These are phyloP conservation scores for Pseudonitzschia multiseries DNA, from an alignment of 108 stramenopile genomes.

Conservation along the genomic window DNA sequence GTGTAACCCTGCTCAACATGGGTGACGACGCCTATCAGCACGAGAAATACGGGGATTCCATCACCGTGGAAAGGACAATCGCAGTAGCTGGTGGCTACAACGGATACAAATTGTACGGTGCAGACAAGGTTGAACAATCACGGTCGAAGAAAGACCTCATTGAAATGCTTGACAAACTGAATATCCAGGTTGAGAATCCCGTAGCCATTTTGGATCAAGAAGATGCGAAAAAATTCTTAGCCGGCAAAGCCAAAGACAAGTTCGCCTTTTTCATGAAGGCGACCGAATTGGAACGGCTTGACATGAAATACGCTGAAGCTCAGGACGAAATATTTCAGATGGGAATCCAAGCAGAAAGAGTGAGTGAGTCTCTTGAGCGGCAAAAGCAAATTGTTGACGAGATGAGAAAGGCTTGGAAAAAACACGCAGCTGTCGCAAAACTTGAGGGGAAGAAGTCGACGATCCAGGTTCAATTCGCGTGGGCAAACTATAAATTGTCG, in stretches of 20 bases:
- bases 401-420: slow-evolving; percentile 65
- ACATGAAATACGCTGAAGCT: slow-evolving; percentile 52
- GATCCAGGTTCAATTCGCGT: slow-evolving; percentile 40
- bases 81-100: slow-evolving; percentile 71
- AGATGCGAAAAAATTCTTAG: slow-evolving; percentile 96
- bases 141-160: slow-evolving; percentile 81
- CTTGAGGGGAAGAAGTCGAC: slow-evolving; percentile 54
- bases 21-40: slow-evolving; percentile 85
- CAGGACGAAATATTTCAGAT: slow-evolving; percentile 58
- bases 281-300: slow-evolving; percentile 87
- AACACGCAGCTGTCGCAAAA: slow-evolving; percentile 72
- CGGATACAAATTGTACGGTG: slow-evolving; percentile 76
- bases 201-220: slow-evolving; percentile 97
- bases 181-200: slow-evolving; percentile 96
- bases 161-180: slow-evolving; percentile 85
- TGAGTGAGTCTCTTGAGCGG: slow-evolving; percentile 35
- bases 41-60: slow-evolving; percentile 86
- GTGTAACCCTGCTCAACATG: slow-evolving; percentile 87
- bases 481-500: slow-evolving; percentile 51
- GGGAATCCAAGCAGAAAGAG: slow-evolving; percentile 32
- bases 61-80: slow-evolving; percentile 88
- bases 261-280: slow-evolving; percentile 96
- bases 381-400: slow-evolving; percentile 40
- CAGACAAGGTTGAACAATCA: slow-evolving; percentile 47
- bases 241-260: slow-evolving; percentile 90